phyloP scores from a whole-genome alignment of 1,284 basidiomycete genomes.

The Cystobasidium sp. region DNA sequence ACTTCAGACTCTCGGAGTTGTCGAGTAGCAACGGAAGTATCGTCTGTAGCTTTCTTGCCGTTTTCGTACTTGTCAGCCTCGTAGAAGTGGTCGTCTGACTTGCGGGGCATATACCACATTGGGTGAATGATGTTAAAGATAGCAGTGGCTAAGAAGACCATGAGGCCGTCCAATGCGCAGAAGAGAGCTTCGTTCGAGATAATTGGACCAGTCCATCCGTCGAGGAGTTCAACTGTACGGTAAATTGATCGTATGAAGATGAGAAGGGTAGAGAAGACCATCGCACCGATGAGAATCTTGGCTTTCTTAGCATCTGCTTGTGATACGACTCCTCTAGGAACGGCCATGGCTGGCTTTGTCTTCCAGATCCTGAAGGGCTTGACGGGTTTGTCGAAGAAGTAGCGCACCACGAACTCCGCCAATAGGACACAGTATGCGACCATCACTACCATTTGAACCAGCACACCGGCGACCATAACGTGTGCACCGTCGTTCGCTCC shows the following conservation, averaged over 20 bases:
- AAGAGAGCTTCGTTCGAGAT: constrained; percentile 35
- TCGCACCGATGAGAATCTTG: constrained; percentile 53
- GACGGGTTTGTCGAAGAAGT: constrained; percentile 59
- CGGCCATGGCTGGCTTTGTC: constrained; percentile 16
- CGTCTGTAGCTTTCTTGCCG: constrained; percentile 59
- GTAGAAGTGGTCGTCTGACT: constrained; percentile 26
- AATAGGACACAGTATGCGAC: constrained; percentile 60
- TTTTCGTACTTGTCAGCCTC: constrained; percentile 61
- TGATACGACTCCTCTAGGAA: constrained; percentile 17
- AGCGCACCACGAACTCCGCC: constrained; percentile 62
- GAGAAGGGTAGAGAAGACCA: constrained; percentile 58
- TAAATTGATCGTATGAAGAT: constrained; percentile 61
- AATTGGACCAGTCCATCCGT: constrained; percentile 31
- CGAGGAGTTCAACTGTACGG: constrained; percentile 26
- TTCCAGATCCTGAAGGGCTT: constrained; percentile 28
- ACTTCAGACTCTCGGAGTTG: background rate
- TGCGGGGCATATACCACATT: constrained; percentile 27
- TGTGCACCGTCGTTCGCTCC: constrained; percentile 56
- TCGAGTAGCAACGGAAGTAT: background rate
- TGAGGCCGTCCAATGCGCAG: constrained; percentile 30
- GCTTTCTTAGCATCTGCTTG: background rate
- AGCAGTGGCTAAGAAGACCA: constrained; percentile 32
- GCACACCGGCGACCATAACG: constrained; percentile 65
- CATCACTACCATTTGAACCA: constrained; percentile 63
- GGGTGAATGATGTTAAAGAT: constrained; percentile 39